Evolutionary conservation across 1,284 basidiomycete species (phyloP), one percentile per base, ranked within the genome.

Genomic region (Neotropicomus parvogracilis): DNA sequence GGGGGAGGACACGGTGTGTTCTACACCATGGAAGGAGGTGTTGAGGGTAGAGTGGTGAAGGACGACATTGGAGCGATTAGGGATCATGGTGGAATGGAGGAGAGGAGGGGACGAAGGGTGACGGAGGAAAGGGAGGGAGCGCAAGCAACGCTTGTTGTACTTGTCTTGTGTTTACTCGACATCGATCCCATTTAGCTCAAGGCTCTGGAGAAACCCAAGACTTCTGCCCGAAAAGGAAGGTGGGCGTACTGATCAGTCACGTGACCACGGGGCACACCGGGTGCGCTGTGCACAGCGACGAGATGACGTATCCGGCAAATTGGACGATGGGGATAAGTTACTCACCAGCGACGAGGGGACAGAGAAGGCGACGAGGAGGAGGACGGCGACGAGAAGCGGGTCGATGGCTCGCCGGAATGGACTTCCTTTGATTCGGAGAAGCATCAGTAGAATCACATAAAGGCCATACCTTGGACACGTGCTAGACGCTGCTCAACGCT

Each of bases 21-120:
- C 70, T 35, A 84, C 59, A 44, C 85, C 86, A 32, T 70, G 71
- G 64, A 88, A 88, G 9, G 79, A 78, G 0, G 85, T 81, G 43
- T 75, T 64, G 43, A 88, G 78, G 27, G 65, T 59, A 29, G 70
- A 50, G 63, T 87, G 84, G 55, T 75, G 71, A 39, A 83, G 50
- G 17, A 47, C 27, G 40, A 52, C 46, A 44, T 48, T 59, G 0
- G 62, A 50, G 40, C 55, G 63, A 27, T 59, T 53, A 21, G 58
- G 49, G 50, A 65, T 65, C 63, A 65, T 65, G 11, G 44, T 52
- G 49, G 52, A 32, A 13, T 19, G 40, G 34, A 13, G 39, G 40
- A 54, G 37, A 44, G 35, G 21, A 38, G 11, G 28, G 8, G 24
- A 24, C 24, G 24, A n/a, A n/a, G n/a, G 24, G 24, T 4, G 12